Evolutionary conservation across 805 yeast genomes (phyloP).

Genomic region (Metschnikowia gruessii): DNA sequence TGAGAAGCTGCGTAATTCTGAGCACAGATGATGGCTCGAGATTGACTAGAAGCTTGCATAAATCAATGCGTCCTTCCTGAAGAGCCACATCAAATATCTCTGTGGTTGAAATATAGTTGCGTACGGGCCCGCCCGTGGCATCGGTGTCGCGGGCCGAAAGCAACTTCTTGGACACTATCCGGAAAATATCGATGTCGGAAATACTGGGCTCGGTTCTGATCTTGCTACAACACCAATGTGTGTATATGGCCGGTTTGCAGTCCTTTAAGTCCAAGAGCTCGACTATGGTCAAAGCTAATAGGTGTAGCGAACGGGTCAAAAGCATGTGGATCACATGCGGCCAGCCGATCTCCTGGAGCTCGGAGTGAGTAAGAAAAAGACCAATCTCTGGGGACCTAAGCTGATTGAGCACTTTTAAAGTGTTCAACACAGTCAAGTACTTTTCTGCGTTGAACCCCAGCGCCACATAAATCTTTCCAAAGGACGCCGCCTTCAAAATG

Average conservation of each 20-base stretch:
- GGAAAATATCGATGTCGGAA: constrained; percentile 59
- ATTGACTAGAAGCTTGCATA: constrained; percentile 66
- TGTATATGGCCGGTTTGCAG: constrained; percentile 45
- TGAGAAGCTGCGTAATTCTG: constrained; percentile 57
- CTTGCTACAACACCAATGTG: constrained; percentile 79
- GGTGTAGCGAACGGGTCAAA: constrained; percentile 55
- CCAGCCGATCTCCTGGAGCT: constrained; percentile 52
- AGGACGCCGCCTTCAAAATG: constrained; percentile 73
- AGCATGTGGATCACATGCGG: constrained; percentile 55
- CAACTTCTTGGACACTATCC: constrained; percentile 48
- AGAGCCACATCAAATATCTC: constrained; percentile 62
- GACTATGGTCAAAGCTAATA: constrained; percentile 61
- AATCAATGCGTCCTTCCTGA: constrained; percentile 73
- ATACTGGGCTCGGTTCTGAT: constrained; percentile 51
- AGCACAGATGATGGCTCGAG: constrained; percentile 62
- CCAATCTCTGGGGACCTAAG: constrained; percentile 66
- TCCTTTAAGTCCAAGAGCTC: constrained; percentile 45
- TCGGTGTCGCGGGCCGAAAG: constrained; percentile 21
- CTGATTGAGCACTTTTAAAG: constrained; percentile 65
- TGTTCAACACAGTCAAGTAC: constrained; percentile 61
- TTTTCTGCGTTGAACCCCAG: constrained; percentile 52
- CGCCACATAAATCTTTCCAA: constrained; percentile 69
- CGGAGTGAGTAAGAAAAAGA: constrained; percentile 58
- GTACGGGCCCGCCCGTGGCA: constrained; percentile 12
- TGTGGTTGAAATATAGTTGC: constrained; percentile 48